Evolutionary conservation across 768 basidiomycete genomes (phyloP).

Genomic region (Cyclocybe cylindracea): DNA sequence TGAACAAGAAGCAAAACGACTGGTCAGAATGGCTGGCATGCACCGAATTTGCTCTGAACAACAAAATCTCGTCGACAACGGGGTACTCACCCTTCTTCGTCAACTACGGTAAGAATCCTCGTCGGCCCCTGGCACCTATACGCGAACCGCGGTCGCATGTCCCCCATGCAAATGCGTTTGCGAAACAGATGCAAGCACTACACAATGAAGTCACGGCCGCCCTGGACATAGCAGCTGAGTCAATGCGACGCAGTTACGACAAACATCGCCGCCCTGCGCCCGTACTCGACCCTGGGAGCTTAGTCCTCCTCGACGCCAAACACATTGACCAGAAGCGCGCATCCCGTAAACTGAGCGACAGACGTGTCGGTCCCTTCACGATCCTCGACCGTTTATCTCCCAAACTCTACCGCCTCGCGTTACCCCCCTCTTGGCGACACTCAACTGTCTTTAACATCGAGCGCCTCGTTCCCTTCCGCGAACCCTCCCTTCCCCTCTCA

Average conservation of each 20-base stretch:
- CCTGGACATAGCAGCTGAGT: slow-evolving; percentile 16
- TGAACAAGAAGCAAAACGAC: slow-evolving; percentile 26
- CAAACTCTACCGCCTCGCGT: slow-evolving; percentile 13
- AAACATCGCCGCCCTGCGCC: neutral
- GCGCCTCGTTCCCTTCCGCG: no score
- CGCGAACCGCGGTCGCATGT: slow-evolving; percentile 9
- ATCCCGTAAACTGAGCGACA: no score
- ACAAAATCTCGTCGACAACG: slow-evolving; percentile 23
- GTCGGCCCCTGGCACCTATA: slow-evolving; percentile 12
- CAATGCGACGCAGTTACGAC: slow-evolving; percentile 13
- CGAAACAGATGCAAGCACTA: slow-evolving; percentile 19
- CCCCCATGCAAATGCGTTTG: slow-evolving; percentile 16
- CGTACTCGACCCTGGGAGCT: slow-evolving; percentile 15
- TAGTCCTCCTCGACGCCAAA: slow-evolving; percentile 20
- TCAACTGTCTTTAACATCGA: no score
- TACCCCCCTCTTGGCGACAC: slow-evolving; percentile 20
- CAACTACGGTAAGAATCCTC: slow-evolving; percentile 28
- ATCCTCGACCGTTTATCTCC: slow-evolving; percentile 17
- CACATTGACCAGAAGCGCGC: slow-evolving; percentile 15
- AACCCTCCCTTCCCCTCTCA: no score
- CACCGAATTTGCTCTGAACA: slow-evolving; percentile 34
- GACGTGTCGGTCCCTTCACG: slow-evolving; percentile 27
- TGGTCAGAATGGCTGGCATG: slow-evolving; percentile 31
- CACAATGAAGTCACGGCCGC: slow-evolving; percentile 14
- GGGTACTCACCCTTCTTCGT: slow-evolving; percentile 28